Percentiles rank a stretch among this genome's conserved stretches.
phyloP scores from a whole-genome alignment of 2,329 filamentous ascomycete genomes.

The Lasiodiplodia gonubiensis region DNA sequence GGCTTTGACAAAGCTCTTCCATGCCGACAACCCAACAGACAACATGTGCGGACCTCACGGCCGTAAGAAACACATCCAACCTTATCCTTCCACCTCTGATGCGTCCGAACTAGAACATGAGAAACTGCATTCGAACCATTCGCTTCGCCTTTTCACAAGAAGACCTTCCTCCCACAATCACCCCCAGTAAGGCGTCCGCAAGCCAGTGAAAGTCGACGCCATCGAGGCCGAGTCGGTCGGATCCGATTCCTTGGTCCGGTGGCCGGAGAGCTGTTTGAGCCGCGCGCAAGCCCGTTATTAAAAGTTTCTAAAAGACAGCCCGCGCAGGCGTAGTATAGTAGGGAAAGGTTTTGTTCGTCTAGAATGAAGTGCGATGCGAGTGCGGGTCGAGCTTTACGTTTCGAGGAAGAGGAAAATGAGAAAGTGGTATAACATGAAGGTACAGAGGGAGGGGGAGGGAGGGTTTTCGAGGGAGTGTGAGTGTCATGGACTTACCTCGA shows the following conservation, averaged over 20 bases:
- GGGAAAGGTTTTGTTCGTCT: background rate
- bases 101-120: background rate
- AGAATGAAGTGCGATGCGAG: slow-evolving; percentile 20
- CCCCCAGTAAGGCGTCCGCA: slow-evolving; percentile 50
- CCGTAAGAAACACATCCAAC: no score
- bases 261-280: slow-evolving; percentile 60
- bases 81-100: no score
- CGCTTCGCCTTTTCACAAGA: background rate
- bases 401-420: background rate
- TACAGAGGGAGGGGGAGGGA: background rate
- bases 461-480: background rate
- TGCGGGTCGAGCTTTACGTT: slow-evolving; percentile 18
- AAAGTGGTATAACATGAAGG: slow-evolving; percentile 1
- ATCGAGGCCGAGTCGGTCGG: slow-evolving; percentile 42
- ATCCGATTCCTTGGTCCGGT: slow-evolving; percentile 70
- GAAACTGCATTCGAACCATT: background rate
- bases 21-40: no score
- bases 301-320: background rate
- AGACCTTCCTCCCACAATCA: slow-evolving; percentile 28
- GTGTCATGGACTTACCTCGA: slow-evolving; percentile 64
- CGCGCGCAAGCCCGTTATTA: background rate
- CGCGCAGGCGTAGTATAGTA: background rate
- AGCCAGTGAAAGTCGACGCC: slow-evolving; percentile 43
- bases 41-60: no score
- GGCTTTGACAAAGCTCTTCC: no score